Base-by-base conservation (phyloP, 306 rosid species). In the Quercus wislizeni region DNA sequence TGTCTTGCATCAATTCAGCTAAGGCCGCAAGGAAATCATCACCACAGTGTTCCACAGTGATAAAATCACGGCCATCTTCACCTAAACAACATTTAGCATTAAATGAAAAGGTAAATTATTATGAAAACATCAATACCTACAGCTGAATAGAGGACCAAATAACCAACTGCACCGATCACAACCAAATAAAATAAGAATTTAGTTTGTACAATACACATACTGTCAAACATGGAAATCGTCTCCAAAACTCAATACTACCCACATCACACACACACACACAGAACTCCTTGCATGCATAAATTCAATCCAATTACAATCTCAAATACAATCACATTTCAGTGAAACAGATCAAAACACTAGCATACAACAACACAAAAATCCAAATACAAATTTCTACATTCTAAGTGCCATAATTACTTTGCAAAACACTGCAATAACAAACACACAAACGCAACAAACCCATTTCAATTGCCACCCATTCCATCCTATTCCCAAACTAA, bases 11-110 rank as follows among this genome's bases (percentile, higher is more conserved):
- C 0, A 92, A 87, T 59, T 95, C 97, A 35, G 96, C 97, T 54
- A 95, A 71, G 12, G 90, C 84, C 9, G 85, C 83, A 27, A 95
- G 89, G 59, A 92, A 95, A 91, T 92, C 99, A 78, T 95, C 98
- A 54, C 99, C 99, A 58, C 97, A 95, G 71, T 87, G 78, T 85
- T 92, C 99, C 49, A 95, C 99, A 41, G 95, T 87, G 85, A 95
- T 78, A 76, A 95, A 95, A 81, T 91, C 96, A 17, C 70, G 78
- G 57, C 99, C 99, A 62, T 92, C 97, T 0, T 95, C 96, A 0
- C 99, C 99, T 94, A 43, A 76, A 73, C 15, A 62, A 74, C 54
- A 74, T 13, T 67, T 19, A 51, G n/a, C 13, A 3, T 27, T 67
- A 11, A 6, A 38, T 10, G n/a, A 74, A 63, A 74, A 56, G 18